A percentile compares a stretch with the other conserved stretches of the same genome.
Evolutionary conservation across 2,329 filamentous ascomycete species (phyloP).

Genomic region (Lachnellula subtilissima): DNA sequence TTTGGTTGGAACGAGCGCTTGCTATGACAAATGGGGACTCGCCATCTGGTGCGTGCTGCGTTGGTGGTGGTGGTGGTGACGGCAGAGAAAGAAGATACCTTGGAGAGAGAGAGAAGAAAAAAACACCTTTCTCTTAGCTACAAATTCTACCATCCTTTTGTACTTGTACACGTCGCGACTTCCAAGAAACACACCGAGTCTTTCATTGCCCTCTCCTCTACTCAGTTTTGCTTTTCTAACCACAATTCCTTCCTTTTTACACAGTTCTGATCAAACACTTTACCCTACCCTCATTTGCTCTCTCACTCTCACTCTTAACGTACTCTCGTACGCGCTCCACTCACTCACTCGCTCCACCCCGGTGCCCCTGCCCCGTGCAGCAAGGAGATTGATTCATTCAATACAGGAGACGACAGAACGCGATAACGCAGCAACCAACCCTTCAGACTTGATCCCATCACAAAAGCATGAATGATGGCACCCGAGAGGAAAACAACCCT

Average conservation of each 20-base stretch:
- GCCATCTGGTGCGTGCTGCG: background rate
- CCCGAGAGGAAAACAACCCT: constrained; percentile 1
- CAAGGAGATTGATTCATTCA: background rate
- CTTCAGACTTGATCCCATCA: background rate
- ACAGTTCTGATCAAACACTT: background rate
- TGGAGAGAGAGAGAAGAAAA: too few relatives aligned
- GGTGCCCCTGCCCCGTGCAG: background rate
- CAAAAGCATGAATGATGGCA: constrained; percentile 9
- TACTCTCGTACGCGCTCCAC: background rate
- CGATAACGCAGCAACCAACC: background rate
- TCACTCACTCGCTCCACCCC: background rate
- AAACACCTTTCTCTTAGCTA: too few relatives aligned
- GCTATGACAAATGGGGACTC: background rate
- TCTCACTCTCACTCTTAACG: background rate
- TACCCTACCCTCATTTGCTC: background rate
- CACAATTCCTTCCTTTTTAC: background rate
- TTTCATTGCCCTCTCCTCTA: background rate
- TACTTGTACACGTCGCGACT: background rate
- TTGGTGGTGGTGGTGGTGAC: background rate
- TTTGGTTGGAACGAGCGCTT: background rate
- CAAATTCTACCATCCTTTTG: background rate
- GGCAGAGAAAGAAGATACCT: background rate
- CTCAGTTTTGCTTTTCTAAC: background rate
- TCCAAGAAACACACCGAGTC: background rate
- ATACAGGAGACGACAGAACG: background rate